Conservation (phyloP, 2,329 filamentous ascomycete species). For the Drechmeria coniospora region DNA sequence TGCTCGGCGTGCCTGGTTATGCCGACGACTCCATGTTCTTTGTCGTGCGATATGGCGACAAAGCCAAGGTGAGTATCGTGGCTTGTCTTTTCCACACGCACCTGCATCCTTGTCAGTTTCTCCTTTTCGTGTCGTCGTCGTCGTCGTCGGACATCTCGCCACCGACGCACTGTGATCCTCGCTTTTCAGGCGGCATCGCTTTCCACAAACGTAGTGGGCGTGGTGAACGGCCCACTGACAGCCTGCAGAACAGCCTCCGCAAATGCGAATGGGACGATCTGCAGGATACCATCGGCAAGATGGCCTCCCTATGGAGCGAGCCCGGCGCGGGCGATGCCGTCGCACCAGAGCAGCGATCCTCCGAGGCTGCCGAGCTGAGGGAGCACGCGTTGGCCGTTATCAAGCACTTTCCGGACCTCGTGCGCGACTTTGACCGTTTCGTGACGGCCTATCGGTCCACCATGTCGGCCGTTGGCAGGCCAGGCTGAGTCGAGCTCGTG, state of each 20-base stretch:
- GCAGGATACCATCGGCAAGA: slow-evolving; percentile 4
- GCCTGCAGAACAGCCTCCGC: slow-evolving; percentile 9
- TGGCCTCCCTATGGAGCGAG: slow-evolving; percentile 8
- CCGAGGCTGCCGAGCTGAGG: slow-evolving; percentile 9
- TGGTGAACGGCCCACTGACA: not conserved
- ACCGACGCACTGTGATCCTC: not conserved
- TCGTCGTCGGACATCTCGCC: not conserved
- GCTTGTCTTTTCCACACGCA: not conserved
- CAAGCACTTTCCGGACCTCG: slow-evolving; percentile 12
- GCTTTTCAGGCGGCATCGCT: not conserved
- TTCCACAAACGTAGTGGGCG: too few relatives aligned
- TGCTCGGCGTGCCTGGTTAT: slow-evolving; percentile 13
- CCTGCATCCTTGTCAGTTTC: too few relatives aligned
- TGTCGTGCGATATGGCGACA: slow-evolving; percentile 11
- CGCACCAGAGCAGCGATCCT: slow-evolving; percentile 2
- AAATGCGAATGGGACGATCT: slow-evolving; percentile 12
- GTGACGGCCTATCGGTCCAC: slow-evolving; percentile 6
- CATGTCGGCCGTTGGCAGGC: slow-evolving; percentile 1
- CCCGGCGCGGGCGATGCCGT: slow-evolving; percentile 1
- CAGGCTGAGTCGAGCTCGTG: too few relatives aligned
- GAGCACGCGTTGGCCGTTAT: slow-evolving; percentile 9
- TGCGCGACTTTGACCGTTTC: slow-evolving; percentile 13
- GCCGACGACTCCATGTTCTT: slow-evolving; percentile 16
- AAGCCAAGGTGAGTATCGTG: slow-evolving; percentile 9
- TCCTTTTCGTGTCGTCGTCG: too few relatives aligned